phyloP scores from a whole-genome alignment of 345 rosid species.

The Zanthoxylum bungeanum region DNA sequence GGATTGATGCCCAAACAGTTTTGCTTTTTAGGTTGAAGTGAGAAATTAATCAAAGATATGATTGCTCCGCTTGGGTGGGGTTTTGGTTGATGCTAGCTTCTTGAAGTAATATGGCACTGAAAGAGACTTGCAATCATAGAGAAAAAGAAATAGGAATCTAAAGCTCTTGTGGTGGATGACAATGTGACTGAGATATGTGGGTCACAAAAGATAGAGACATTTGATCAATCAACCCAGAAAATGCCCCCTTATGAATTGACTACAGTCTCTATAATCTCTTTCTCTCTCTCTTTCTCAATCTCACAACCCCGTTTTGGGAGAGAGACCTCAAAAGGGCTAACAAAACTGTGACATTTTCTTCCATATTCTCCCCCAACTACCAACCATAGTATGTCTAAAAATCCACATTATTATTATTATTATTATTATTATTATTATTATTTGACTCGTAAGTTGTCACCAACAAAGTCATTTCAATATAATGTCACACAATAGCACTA shows the following conservation, averaged over 20 bases:
- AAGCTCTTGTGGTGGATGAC: conserved; percentile 37
- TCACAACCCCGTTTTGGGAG: conserved; percentile 15
- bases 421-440: conserved; percentile 23
- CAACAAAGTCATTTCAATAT: conserved; percentile 57
- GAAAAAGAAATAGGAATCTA: conserved; percentile 54
- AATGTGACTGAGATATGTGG: conserved; percentile 51
- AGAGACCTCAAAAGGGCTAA: conserved; percentile 39
- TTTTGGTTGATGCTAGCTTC: conserved; percentile 40
- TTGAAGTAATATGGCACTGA: conserved; percentile 43
- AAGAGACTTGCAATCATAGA: conserved; percentile 50
- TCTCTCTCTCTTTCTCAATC: conserved; percentile 10
- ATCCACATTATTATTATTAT: conserved; percentile 25
- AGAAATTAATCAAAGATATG: conserved; percentile 17
- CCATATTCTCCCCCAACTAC: conserved; percentile 77
- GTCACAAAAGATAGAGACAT: conserved; percentile 31
- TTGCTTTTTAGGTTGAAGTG: conserved; percentile 8
- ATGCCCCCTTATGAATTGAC: conserved; percentile 13
- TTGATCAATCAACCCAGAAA: conserved; percentile 32
- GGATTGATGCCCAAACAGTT: too few relatives aligned
- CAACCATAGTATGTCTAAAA: conserved; percentile 54
- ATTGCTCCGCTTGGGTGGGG: conserved; percentile 34
- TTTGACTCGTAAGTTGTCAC: conserved; percentile 38
- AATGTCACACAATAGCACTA: conserved; percentile 31
- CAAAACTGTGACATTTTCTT: conserved; percentile 34
- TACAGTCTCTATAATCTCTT: conserved; percentile 16